Conservation (phyloP, 2,329 filamentous ascomycete genomes). For the Emergomyces pasteurianus region DNA sequence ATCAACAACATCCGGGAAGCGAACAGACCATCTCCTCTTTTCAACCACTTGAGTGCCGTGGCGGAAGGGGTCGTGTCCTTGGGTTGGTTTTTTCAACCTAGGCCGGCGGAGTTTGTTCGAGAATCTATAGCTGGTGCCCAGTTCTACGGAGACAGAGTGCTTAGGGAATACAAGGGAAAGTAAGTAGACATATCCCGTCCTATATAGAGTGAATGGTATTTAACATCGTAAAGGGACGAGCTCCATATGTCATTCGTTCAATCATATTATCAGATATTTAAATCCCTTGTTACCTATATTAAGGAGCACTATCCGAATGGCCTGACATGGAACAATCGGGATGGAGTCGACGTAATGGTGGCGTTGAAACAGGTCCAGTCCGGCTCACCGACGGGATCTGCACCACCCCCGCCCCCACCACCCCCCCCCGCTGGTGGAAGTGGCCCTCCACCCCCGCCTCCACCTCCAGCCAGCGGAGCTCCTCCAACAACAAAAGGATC, state of each 20-base stretch:
- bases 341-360: conserved; percentile 59
- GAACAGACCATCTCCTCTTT: conserved; percentile 62
- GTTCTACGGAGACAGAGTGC: conserved; percentile 87
- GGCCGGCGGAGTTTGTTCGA: conserved; percentile 74
- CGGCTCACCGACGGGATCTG: conserved; percentile 21
- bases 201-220: conserved; percentile 11
- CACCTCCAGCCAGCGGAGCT: conserved; percentile 51
- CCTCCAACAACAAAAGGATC: conserved; percentile 36
- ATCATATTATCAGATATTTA: conserved; percentile 84
- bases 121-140: conserved; percentile 75
- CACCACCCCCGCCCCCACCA: conserved; percentile 41
- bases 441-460: conserved; percentile 56
- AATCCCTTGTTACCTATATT: conserved; percentile 68
- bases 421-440: conserved; percentile 39
- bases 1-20: conserved; percentile 71
- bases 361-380: conserved; percentile 48
- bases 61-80: conserved; percentile 81
- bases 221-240: conserved; percentile 47
- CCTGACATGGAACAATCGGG: conserved; percentile 74
- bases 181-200: conserved; percentile 25
- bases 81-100: conserved; percentile 78
- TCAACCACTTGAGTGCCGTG: conserved; percentile 75
- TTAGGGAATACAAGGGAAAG: conserved; percentile 83
- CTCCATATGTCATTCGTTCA: conserved; percentile 81
- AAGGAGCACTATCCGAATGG: conserved; percentile 71